Base-by-base conservation (phyloP, 2,329 filamentous ascomycete species). In the Bisporella sp. region DNA sequence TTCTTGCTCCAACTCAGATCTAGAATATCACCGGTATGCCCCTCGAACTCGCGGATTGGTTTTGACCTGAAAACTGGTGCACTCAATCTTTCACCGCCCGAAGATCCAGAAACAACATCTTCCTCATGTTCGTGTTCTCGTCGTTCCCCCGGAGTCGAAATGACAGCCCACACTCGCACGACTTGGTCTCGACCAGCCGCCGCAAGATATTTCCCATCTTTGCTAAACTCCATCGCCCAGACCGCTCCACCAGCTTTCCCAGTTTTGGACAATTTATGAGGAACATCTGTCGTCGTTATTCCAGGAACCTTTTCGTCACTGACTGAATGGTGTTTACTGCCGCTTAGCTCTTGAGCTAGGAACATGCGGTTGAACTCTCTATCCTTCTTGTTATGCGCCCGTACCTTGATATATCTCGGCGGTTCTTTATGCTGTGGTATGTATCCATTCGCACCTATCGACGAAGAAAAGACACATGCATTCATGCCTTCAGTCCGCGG, bases 1-100 rank as follows among this genome's bases (percentile, higher is more conserved):
- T 99, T 99, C 75, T 97, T 99, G 72, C 92, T 97, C 93, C 93
- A 99, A 66, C 89, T 95, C 53, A 99, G 68, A 64, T 96, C 92
- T 57, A 99, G 71, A 5, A 99, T 82, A 59, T 95, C 91, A 12
- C 86, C 84, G 0, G 81, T 85, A 64, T 99, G 93, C 4, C 90
- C 91, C 48, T 78, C 72, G 57, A 93, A 96, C 63, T 96, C 87
- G 49, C 84, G 79, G 7, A 88, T 67, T 0, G 91, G 88, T 61
- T 87, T 86, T 46, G 81, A 80, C 56, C 83, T 82, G 64, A 99
- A 97, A 1, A 99, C 92, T 2, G 92, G 92, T 1, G 93, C 92
- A 59, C 87, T 95, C 44, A 97, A 72, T 55, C 81, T 82, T 57
- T 85, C 79, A 30, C 74, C 71, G 7, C 75, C 76, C 6, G 73